phyloP scores from a whole-genome alignment of 306 rosid genomes.

The Erythrophleum fordii region DNA sequence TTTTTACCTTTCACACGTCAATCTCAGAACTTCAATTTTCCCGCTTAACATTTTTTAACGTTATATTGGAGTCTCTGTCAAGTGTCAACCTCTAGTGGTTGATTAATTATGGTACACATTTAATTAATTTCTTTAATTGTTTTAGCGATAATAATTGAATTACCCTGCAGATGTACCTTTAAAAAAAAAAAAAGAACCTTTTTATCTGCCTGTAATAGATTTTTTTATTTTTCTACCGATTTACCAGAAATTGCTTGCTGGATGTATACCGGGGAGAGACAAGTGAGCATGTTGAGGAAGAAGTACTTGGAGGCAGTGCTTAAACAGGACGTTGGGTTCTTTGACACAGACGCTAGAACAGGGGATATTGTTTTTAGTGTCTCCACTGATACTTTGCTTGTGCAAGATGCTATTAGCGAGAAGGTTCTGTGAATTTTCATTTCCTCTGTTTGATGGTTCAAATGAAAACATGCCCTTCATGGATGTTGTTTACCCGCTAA shows the following conservation, averaged over 20 bases:
- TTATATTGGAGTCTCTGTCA: background rate
- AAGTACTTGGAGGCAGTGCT: slow-evolving; percentile 93
- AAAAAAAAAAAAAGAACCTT: background rate
- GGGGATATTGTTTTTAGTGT: slow-evolving; percentile 98
- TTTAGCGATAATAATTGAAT: background rate
- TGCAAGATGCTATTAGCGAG: slow-evolving; percentile 99
- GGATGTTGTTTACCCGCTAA: background rate
- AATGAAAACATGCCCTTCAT: background rate
- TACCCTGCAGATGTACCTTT: background rate
- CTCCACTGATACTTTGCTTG: slow-evolving; percentile 94
- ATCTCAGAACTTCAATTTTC: slow-evolving; percentile 18
- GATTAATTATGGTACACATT: background rate
- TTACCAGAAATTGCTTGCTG: slow-evolving; percentile 91
- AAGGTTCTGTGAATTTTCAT: slow-evolving; percentile 59
- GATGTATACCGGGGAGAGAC: slow-evolving; percentile 99
- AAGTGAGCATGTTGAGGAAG: slow-evolving; percentile 90
- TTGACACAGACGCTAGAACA: slow-evolving; percentile 95
- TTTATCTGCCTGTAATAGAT: background rate
- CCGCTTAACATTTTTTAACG: slow-evolving; percentile 21
- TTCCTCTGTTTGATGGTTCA: background rate
- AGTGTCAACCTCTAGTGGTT: background rate
- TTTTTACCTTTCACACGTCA: slow-evolving; percentile 41
- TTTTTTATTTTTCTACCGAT: background rate
- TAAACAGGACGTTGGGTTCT: slow-evolving; percentile 97
- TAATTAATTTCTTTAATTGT: background rate